These are phyloP conservation scores for Asclepias syriaca DNA, from an alignment of 257 asterid genomes.

Conservation along the genomic window DNA sequence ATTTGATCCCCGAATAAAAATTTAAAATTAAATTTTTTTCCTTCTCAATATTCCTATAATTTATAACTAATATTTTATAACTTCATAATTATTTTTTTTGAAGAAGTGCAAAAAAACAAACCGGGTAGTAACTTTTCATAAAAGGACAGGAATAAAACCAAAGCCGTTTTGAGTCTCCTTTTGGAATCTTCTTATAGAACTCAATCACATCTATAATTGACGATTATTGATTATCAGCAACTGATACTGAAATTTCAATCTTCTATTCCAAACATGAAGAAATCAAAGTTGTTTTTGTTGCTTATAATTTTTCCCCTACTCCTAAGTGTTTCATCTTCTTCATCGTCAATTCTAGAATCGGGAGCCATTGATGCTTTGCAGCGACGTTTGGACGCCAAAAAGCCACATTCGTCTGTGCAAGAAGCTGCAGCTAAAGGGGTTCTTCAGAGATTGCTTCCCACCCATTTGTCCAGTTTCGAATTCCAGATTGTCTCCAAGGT, in stretches of 20 bases:
- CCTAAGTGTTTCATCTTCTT: slow-evolving; percentile 27
- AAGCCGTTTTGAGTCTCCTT: no score
- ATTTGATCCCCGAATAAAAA: no score
- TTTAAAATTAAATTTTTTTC: no score
- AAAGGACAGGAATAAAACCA: no score
- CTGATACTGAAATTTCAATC: neutral
- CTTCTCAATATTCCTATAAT: no score
- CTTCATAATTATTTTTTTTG: no score
- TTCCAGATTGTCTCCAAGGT: slow-evolving; percentile 71
- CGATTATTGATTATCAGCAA: no score
- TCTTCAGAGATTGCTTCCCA: slow-evolving; percentile 72
- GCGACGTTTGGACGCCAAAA: slow-evolving; percentile 49
- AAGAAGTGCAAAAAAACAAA: no score
- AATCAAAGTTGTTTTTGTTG: slow-evolving; percentile 17
- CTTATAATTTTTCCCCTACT: slow-evolving; percentile 21
- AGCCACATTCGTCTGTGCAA: slow-evolving; percentile 48
- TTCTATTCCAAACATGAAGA: slow-evolving; percentile 21
- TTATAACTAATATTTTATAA: no score
- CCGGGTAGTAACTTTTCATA: no score
- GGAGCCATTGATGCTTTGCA: slow-evolving; percentile 44
- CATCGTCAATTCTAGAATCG: slow-evolving; percentile 38
- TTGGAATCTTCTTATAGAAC: no score
- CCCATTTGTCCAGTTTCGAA: slow-evolving; percentile 61
- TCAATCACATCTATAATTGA: no score
- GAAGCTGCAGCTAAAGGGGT: slow-evolving; percentile 83